phyloP scores from a whole-genome alignment of 345 rosid genomes.

The Draba incana region DNA sequence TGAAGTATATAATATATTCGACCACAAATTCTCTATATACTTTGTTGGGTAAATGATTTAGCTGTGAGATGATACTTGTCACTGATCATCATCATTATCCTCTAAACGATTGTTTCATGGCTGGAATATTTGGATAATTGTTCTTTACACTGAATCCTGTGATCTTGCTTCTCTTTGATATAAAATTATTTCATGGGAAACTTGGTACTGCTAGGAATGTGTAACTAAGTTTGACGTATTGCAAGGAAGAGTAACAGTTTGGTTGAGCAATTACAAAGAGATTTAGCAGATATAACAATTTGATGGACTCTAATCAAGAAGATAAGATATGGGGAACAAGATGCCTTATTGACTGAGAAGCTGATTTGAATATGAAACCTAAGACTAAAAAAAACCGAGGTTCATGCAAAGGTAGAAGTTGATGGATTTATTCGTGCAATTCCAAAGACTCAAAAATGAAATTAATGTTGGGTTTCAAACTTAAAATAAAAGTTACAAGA shows the following conservation, averaged over 20 bases:
- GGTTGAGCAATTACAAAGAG: not conserved
- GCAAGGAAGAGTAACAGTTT: not conserved
- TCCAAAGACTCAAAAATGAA: not conserved
- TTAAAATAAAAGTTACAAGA: constrained; percentile 13
- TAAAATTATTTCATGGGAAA: not conserved
- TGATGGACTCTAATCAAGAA: too few relatives aligned
- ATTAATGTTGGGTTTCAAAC: constrained; percentile 27
- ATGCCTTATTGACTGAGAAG: not conserved
- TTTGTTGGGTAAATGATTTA: constrained; percentile 1
- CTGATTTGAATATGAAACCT: not conserved
- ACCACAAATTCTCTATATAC: constrained; percentile 7
- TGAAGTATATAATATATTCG: constrained; percentile 16
- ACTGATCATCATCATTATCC: not conserved
- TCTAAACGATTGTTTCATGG: constrained; percentile 17
- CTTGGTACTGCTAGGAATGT: not conserved
- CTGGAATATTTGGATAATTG: not conserved
- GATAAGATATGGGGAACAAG: not conserved
- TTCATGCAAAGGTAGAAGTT: too few relatives aligned
- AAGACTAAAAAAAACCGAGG: too few relatives aligned
- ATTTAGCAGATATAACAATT: not conserved
- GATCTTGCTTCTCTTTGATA: not conserved
- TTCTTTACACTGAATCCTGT: not conserved
- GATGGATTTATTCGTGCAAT: not conserved
- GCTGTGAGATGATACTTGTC: constrained; percentile 1
- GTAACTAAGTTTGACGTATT: not conserved